phyloP scores from a whole-genome alignment of 495 filamentous ascomycete species.

The Trichoderma parareesei region DNA sequence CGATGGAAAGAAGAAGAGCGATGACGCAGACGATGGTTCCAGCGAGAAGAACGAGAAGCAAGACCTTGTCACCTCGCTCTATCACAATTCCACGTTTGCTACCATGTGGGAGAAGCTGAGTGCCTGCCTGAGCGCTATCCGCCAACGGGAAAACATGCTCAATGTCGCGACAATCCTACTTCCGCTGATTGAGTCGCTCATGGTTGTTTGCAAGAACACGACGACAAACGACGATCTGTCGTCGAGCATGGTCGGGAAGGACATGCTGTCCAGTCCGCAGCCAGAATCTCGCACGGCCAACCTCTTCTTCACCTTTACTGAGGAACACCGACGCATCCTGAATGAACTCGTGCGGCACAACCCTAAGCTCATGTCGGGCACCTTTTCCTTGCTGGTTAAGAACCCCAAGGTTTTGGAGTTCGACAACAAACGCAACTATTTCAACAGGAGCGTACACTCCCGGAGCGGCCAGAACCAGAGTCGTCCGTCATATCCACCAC shows the following conservation, averaged over 20 bases:
- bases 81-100: constrained; percentile 84
- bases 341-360: constrained; percentile 97
- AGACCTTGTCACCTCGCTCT: constrained; percentile 77
- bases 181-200: constrained; percentile 87
- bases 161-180: constrained; percentile 94
- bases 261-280: constrained; percentile 68
- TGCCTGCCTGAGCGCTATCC: constrained; percentile 79
- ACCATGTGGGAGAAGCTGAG: constrained; percentile 91
- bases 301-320: constrained; percentile 96
- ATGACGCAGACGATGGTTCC: constrained; percentile 47
- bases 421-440: constrained; percentile 99
- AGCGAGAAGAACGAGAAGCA: constrained; percentile 53
- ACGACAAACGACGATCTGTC: constrained; percentile 58
- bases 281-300: constrained; percentile 76
- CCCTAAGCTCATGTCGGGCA: constrained; percentile 96
- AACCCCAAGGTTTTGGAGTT: constrained; percentile 99
- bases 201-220: constrained; percentile 99
- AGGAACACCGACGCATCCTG: constrained; percentile 95
- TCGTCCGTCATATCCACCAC: constrained; percentile 51
- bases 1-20: constrained; percentile 58
- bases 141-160: constrained; percentile 85
- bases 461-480: constrained; percentile 56
- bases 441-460: constrained; percentile 82
- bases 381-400: constrained; percentile 90
- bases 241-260: constrained; percentile 48